phyloP scores from a whole-genome alignment of 2,329 filamentous ascomycete species.

The Colletotrichum simmondsii region DNA sequence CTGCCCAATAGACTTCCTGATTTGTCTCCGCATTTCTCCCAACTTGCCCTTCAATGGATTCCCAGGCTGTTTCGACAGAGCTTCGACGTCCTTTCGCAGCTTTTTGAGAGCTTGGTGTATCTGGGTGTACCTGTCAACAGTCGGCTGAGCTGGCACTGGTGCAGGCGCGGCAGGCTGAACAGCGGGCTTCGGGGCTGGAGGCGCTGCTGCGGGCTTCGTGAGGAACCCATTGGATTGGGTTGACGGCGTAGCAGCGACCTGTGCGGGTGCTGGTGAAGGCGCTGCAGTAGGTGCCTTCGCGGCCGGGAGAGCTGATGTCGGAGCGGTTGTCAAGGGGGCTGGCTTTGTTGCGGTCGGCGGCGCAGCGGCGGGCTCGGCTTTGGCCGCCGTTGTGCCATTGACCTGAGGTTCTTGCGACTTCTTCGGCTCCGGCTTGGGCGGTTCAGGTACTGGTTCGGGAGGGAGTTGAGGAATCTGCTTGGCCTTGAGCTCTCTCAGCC shows the following conservation, averaged over 20 bases:
- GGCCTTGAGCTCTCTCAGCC: constrained; percentile 58
- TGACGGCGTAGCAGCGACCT: constrained; percentile 19
- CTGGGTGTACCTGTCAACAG: constrained; percentile 57
- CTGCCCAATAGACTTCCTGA: constrained; percentile 80
- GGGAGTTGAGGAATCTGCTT: constrained; percentile 57
- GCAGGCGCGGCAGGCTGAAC: constrained; percentile 4
- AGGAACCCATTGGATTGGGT: constrained; percentile 15
- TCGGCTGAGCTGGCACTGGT: background rate
- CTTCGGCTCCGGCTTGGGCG: constrained; percentile 39
- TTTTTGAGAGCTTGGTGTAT: constrained; percentile 78
- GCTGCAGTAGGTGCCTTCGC: constrained; percentile 34
- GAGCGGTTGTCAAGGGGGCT: constrained; percentile 18
- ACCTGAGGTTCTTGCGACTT: constrained; percentile 36
- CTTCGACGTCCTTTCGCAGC: constrained; percentile 71
- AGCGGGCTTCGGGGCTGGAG: constrained; percentile 18
- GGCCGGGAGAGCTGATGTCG: constrained; percentile 27
- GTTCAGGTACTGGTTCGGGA: constrained; percentile 47
- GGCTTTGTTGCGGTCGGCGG: constrained; percentile 25
- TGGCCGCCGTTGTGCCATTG: constrained; percentile 33
- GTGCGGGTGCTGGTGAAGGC: constrained; percentile 10
- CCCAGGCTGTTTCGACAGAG: constrained; percentile 59
- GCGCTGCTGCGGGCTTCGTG: constrained; percentile 21
- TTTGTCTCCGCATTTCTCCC: constrained; percentile 77
- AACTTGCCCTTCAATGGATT: constrained; percentile 71
- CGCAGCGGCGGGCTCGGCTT: constrained; percentile 19